Evolutionary conservation across 2,329 filamentous ascomycete genomes (phyloP), one percentile per base, ranked within the genome.

Genomic region (Ilyonectria mors-panacis): DNA sequence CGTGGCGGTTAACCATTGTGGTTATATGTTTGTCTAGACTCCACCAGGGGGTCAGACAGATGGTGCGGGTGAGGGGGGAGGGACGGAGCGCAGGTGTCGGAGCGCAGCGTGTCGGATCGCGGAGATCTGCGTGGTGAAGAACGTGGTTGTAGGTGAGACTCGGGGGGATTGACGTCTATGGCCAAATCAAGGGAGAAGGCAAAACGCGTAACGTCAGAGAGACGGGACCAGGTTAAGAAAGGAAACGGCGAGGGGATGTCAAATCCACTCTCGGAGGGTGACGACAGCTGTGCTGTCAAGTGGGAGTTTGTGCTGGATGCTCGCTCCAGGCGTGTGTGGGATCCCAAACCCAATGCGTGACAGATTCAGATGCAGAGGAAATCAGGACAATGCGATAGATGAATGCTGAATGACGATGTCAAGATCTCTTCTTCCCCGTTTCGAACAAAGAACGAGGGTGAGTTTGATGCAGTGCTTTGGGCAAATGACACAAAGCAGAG

Each of bases 1-100:
- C 59, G 59, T 77, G 72, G 59, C 67, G 75, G 59, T 75, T 73
- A 42, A 74, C 74, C 77, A 78, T 78, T 62, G 37, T 70, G 55
- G 53, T 8, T 51, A 42, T 68, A 44, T 23, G 35, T 63, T 47
- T 68, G 61, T 71, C 65, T 57, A 37, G 57, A 59, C 73, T 76
- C 74, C 71, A 61, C 63, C 71, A 61, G 66, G 74, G 71, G 72
- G 71, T 70, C 67, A 66, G 63, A 69, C 47, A 51, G 28, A 54
- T 23, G 54, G 33, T 33, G 54, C 39, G 65, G 26, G 56, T 19
- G 19, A 53, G 37, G 51, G n/a, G 15, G 21, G 33, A n/a, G 15
- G 42, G 48, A 58, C n/a, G 65, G 39, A 48, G 60, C 48, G 57
- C n/a, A 59, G 47, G 60, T 59, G 57, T 61, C 45, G 15, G 39